A percentile compares a stretch with the other conserved stretches of the same genome.
phyloP scores from a whole-genome alignment of 306 rosid species.

The Casuarina cunninghamiana region DNA sequence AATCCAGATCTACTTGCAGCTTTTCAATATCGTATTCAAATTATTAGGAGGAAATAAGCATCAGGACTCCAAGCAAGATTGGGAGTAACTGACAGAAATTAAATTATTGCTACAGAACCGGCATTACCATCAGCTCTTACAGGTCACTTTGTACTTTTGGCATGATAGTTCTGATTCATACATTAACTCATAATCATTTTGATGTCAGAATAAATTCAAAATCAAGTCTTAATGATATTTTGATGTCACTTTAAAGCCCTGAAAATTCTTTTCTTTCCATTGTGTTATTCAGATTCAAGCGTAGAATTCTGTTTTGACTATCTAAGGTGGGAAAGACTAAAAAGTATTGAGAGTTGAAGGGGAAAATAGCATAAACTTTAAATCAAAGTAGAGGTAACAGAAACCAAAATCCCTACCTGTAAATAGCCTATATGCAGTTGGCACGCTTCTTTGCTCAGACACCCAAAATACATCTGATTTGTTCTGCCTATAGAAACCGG shows the following conservation, averaged over 20 bases:
- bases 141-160: too few relatives aligned
- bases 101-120: neutral
- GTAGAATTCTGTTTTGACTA: neutral
- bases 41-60: neutral
- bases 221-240: neutral
- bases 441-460: constrained; percentile 62
- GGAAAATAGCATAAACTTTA: neutral
- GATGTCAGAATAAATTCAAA: neutral
- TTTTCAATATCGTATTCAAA: neutral
- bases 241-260: neutral
- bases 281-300: too few relatives aligned
- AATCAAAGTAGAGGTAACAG: constrained; percentile 8
- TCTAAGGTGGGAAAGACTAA: neutral
- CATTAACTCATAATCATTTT: neutral
- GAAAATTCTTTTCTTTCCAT: neutral
- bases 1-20: neutral
- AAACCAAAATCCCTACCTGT: constrained; percentile 47
- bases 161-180: neutral
- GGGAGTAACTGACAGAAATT: neutral
- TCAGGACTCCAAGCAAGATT: neutral
- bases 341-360: neutral
- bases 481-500: constrained; percentile 61
- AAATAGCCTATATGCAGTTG: constrained; percentile 70
- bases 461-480: constrained; percentile 79
- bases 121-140: too few relatives aligned